These are phyloP conservation scores for Annulohypoxylon bovei DNA, from an alignment of 495 filamentous ascomycete species.

Conservation along the genomic window DNA sequence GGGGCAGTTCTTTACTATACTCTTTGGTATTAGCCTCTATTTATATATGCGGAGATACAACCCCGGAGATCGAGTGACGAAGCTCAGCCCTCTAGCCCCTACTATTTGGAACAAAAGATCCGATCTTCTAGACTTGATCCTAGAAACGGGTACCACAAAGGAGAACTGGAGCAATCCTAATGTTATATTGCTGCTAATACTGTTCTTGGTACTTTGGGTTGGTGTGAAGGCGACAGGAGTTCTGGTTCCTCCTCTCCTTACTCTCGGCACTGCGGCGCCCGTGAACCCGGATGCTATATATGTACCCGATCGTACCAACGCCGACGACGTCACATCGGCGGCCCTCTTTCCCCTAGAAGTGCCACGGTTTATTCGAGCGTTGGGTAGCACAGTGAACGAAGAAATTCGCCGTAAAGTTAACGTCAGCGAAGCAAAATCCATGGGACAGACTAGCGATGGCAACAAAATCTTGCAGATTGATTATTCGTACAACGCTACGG, in stretches of 20 bases:
- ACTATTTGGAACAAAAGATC: slow-evolving; percentile 45
- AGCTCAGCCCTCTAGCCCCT: slow-evolving; percentile 19
- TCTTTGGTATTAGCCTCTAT: slow-evolving; percentile 32
- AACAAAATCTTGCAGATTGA: slow-evolving; percentile 36
- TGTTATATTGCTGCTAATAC: slow-evolving; percentile 17
- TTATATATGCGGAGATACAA: slow-evolving; percentile 29
- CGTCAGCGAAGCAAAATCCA: slow-evolving; percentile 5
- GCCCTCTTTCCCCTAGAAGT: slow-evolving; percentile 38
- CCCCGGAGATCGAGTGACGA: not conserved
- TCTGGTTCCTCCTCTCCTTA: slow-evolving; percentile 40
- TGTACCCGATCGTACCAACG: slow-evolving; percentile 25
- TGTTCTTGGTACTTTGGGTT: slow-evolving; percentile 31
- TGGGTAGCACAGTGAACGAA: slow-evolving; percentile 34
- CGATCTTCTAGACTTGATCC: slow-evolving; percentile 35
- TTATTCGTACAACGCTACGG: slow-evolving; percentile 48
- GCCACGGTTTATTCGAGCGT: slow-evolving; percentile 45
- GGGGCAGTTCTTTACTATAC: slow-evolving; percentile 38
- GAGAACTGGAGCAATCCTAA: slow-evolving; percentile 21
- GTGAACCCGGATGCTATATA: slow-evolving; percentile 42
- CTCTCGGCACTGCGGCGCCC: slow-evolving; percentile 42
- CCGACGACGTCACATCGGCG: not conserved
- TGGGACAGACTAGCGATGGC: slow-evolving; percentile 26
- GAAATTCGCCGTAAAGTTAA: slow-evolving; percentile 28
- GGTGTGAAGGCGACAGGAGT: slow-evolving; percentile 39
- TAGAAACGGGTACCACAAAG: slow-evolving; percentile 30